Evolutionary conservation across 2,329 filamentous ascomycete species (phyloP).

Genomic region (Ampelomyces quisqualis): DNA sequence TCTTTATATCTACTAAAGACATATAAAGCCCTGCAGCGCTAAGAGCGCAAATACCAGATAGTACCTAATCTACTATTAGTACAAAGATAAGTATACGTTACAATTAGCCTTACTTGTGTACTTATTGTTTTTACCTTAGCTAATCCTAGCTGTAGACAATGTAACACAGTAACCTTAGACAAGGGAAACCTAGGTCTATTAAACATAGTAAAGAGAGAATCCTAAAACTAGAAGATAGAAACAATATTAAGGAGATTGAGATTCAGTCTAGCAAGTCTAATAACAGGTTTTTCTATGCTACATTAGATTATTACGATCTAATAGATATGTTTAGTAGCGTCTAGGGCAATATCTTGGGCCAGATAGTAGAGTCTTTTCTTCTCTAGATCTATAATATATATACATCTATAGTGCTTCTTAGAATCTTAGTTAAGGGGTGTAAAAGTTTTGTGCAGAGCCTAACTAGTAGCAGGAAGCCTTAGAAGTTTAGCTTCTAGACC

Average conservation of each 20-base stretch:
- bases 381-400: conserved; percentile 13
- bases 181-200: conserved; percentile 7
- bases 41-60: conserved; percentile 8
- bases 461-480: no score
- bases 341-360: conserved; percentile 4
- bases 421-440: conserved; percentile 7
- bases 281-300: conserved; percentile 5
- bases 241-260: conserved; percentile 17
- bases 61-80: not conserved
- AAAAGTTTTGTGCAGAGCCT: conserved; percentile 5
- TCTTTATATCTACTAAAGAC: not conserved
- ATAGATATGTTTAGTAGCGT: conserved; percentile 2
- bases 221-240: conserved; percentile 8
- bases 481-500: no score
- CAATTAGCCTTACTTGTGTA: conserved; percentile 11
- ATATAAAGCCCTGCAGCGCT: conserved; percentile 7
- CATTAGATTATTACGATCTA: conserved; percentile 10
- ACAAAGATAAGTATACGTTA: not conserved
- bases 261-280: conserved; percentile 6
- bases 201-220: conserved; percentile 11
- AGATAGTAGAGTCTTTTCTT: conserved; percentile 9
- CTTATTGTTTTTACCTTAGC: conserved; percentile 12
- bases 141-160: conserved; percentile 8
- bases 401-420: conserved; percentile 6
- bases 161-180: conserved; percentile 10